Base-by-base conservation (phyloP, 2,329 filamentous ascomycete genomes). In the Diaporthe citri region DNA sequence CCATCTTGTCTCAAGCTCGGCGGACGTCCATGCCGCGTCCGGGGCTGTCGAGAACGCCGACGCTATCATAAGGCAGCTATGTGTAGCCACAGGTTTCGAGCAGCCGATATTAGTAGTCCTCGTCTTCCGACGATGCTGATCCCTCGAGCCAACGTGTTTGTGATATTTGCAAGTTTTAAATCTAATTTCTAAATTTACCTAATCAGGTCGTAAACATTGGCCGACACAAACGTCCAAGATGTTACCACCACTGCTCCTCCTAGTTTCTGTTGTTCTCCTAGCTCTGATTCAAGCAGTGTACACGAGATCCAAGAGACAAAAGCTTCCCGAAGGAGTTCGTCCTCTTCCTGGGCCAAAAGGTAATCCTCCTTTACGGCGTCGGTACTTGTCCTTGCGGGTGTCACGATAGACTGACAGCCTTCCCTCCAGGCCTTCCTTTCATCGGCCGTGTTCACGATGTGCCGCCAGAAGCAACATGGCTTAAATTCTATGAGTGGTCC, bases 401-500 rank as follows among this genome's bases (percentile, higher is more conserved):
- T 43, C 52, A 62, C 17, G 34, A 5, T 15, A 41, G n/a, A 28
- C 76, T 78, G 43, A 77, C 78, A 72, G 56, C 43, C 43, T 72
- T 48, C 31, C 78, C 10, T 77, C 2, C 31, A 88, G 86, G 82
- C 57, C 78, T 85, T 6, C 86, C 86, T 2, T 80, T 85, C 55
- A 82, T 88, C 59, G 86, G 87, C 7, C 83, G 86, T 22, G 80
- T 88, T 22, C 86, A 87, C 74, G 86, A 87, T 78, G 78, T 88
- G 4, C 86, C 87, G 1, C 76, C 79, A 20, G 80, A 85, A 48
- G 80, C 79, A 48, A 81, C 86, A 28, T 87, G 86, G 86, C 76
- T 88, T 36, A 87, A 88, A 78, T 87, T 88, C 75, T 85, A 85
- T 76, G 85, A 88, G 76, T 88, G 86, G 86, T 82, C 82, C 75